Percentiles rank a stretch among this genome's conserved stretches.
Conservation (phyloP, 2,329 filamentous ascomycete genomes). For the Fusarium nelsonii region DNA sequence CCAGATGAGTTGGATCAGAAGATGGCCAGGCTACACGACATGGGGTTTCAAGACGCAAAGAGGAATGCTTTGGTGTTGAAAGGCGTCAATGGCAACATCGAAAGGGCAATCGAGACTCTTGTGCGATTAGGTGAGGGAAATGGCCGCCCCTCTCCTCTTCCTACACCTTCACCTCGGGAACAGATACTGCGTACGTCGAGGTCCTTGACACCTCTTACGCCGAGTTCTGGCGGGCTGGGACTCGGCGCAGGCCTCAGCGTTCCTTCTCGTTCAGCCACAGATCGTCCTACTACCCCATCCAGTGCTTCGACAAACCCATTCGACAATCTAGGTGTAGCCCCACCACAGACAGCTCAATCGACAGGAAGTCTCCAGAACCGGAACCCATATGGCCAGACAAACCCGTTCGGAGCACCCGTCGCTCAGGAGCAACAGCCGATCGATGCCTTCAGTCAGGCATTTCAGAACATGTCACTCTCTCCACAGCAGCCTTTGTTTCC, state of each 20-base stretch:
- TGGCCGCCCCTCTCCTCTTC: conserved; percentile 54
- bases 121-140: conserved; percentile 82
- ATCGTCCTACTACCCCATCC: conserved; percentile 56
- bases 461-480: conserved; percentile 80
- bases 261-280: conserved; percentile 48
- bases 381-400: conserved; percentile 68
- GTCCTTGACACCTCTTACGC: conserved; percentile 67
- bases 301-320: conserved; percentile 75
- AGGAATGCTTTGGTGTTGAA: conserved; percentile 86
- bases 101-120: conserved; percentile 86
- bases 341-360: conserved; percentile 73
- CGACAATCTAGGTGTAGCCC: conserved; percentile 67
- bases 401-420: conserved; percentile 74
- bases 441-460: conserved; percentile 71
- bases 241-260: conserved; percentile 52
- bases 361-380: conserved; percentile 71
- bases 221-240: conserved; percentile 49
- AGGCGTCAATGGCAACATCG: conserved; percentile 84
- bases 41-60: conserved; percentile 90
- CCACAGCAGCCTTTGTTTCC: conserved; percentile 75
- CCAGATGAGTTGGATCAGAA: conserved; percentile 78
- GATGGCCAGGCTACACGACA: conserved; percentile 80
- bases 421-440: conserved; percentile 50
- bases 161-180: conserved; percentile 59
- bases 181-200: conserved; percentile 62